Conservation (phyloP, 1,139 yeast genomes). For the Yamadazyma jaroonii region DNA sequence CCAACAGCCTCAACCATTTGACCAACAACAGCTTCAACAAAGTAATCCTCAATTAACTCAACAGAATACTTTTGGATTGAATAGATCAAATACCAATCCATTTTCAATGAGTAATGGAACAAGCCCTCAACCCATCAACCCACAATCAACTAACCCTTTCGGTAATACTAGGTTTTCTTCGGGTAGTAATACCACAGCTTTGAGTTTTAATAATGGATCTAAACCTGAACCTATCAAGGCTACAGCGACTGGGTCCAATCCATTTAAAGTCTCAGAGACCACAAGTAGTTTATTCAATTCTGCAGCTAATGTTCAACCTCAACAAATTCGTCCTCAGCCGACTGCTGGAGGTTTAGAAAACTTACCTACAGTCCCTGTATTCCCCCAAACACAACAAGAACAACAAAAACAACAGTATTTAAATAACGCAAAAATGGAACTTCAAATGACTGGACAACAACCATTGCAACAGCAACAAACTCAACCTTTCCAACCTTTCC, state of each 20-base stretch:
- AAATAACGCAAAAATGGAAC: slow-evolving; percentile 38
- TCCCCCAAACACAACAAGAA: slow-evolving; percentile 57
- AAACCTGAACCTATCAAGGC: slow-evolving; percentile 22
- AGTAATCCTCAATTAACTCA: neutral
- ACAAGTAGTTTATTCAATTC: slow-evolving; percentile 34
- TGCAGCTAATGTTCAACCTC: slow-evolving; percentile 20
- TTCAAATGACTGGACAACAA: slow-evolving; percentile 13
- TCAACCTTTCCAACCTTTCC: slow-evolving; percentile 9
- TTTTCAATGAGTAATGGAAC: slow-evolving; percentile 25
- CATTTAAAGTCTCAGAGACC: slow-evolving; percentile 41
- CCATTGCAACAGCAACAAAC: slow-evolving; percentile 9
- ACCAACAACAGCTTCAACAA: slow-evolving; percentile 11
- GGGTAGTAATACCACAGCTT: slow-evolving; percentile 35
- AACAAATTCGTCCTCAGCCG: slow-evolving; percentile 41
- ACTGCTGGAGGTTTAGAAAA: slow-evolving; percentile 71
- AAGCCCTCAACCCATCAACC: neutral
- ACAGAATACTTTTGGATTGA: slow-evolving; percentile 14
- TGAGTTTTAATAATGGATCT: slow-evolving; percentile 22
- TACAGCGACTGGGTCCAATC: slow-evolving; percentile 43
- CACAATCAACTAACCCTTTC: slow-evolving; percentile 47
- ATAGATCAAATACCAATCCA: slow-evolving; percentile 41
- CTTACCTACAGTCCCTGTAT: slow-evolving; percentile 60
- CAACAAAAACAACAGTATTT: slow-evolving; percentile 34
- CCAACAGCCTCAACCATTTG: slow-evolving; percentile 1
- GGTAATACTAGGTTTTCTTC: slow-evolving; percentile 37